Evolutionary conservation across 176 grass and related monocot genomes (phyloP), one percentile per base, ranked within the genome.

Genomic region (Oryza glumipatula): DNA sequence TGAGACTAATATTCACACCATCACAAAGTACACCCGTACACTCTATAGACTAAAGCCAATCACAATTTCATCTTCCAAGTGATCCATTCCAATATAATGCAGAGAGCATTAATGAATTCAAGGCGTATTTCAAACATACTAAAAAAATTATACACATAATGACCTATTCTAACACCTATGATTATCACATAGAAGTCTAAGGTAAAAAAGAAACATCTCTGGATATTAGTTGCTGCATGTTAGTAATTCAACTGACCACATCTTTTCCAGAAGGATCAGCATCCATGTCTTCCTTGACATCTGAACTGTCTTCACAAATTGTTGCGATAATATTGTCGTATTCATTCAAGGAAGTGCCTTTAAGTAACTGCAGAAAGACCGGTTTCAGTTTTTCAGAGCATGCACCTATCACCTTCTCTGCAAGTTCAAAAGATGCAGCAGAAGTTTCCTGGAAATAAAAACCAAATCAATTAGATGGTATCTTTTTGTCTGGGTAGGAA

Each of bases 381-480:
- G 97, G 92, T 83, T 92, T 96, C 35, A 99, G 70, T 72, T 99
- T 99, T 43, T 70, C 90, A 19, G 82, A 81, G 76, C 97, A 96
- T 64, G 78, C 54, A 21, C 49, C 72, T 66, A 99, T 96, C 52
- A 99, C 91, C 82, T 82, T 99, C 79, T 91, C 97, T 41, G 91
- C 94, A 76, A 99, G 84, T 67, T 80, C 86, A 75, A 83, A 89
- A 35, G 91, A 92, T 82, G 84, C 74, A 49, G 88, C 80, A 81
- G 88, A 76, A 43, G 52, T 80, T 68, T 94, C 97, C 97, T 99
- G 85, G 67, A 30, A 85, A 85, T 23, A 39, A 73, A 78, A 85
- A 68, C 72, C 58, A 74, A 73, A 82, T 28, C 38, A 35, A 38
- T 26, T 49, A 89, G 36, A 87, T 71, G 3, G 67, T 30, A 16